Percentiles rank a stretch among this genome's conserved stretches.
phyloP scores from a whole-genome alignment of 2,329 filamentous ascomycete species.

The Ascochyta fabae region DNA sequence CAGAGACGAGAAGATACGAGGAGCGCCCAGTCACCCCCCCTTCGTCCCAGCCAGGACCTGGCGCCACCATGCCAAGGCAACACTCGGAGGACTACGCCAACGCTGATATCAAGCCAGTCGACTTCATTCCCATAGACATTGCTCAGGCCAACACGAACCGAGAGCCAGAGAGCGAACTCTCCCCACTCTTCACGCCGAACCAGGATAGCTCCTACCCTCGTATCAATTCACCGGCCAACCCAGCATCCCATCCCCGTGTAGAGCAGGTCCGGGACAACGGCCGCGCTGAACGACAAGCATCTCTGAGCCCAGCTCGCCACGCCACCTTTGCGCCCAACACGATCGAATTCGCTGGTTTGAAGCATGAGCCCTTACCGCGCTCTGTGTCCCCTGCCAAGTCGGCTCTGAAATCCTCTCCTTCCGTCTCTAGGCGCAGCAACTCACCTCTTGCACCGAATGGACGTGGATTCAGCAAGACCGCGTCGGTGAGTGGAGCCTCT shows the following conservation, averaged over 20 bases:
- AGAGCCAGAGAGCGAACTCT: constrained; percentile 22
- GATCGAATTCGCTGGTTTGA: constrained; percentile 60
- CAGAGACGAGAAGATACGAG: constrained; percentile 10
- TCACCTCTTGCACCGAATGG: constrained; percentile 60
- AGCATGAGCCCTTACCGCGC: constrained; percentile 72
- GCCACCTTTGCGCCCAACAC: constrained; percentile 70
- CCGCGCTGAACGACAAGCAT: constrained; percentile 44
- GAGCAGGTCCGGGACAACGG: constrained; percentile 26
- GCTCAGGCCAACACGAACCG: constrained; percentile 32
- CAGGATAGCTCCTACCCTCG: constrained; percentile 39
- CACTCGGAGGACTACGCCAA: constrained; percentile 54
- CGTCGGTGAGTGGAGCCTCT: constrained; percentile 60
- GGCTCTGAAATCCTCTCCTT: constrained; percentile 70
- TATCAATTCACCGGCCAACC: constrained; percentile 18
- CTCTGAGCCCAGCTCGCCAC: constrained; percentile 68
- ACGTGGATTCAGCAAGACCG: constrained; percentile 53
- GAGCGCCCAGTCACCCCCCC: constrained; percentile 16
- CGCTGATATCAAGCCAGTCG: constrained; percentile 42
- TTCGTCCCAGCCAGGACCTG: constrained; percentile 7
- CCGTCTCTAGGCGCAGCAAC: constrained; percentile 54
- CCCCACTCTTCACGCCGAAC: constrained; percentile 31
- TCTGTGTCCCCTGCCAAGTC: constrained; percentile 80
- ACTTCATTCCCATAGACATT: constrained; percentile 15
- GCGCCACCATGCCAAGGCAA: constrained; percentile 18
- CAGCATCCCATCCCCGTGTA: constrained; percentile 15